Conservation (phyloP, 2,329 filamentous ascomycete species). For the Polychaeton citri region DNA sequence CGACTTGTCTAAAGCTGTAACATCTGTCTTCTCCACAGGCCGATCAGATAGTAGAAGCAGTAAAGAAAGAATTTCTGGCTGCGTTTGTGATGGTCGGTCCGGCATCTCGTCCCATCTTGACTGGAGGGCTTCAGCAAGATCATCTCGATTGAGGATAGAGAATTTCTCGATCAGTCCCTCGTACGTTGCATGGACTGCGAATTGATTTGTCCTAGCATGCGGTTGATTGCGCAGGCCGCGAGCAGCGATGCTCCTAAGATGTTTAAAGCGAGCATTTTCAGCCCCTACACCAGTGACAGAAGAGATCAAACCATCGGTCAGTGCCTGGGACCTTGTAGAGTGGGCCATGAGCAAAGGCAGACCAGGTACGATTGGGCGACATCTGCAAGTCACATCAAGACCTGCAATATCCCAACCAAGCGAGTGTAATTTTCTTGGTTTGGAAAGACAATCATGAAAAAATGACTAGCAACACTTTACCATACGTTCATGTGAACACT, state of each 20-base stretch:
- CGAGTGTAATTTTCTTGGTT: too few relatives aligned
- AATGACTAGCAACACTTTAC: too few relatives aligned
- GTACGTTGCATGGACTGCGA: constrained; percentile 29
- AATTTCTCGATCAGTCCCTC: constrained; percentile 69
- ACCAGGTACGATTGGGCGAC: too few relatives aligned
- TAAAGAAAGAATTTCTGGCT: constrained; percentile 66
- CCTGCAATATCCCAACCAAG: too few relatives aligned
- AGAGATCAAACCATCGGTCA: constrained; percentile 60
- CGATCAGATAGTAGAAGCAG: constrained; percentile 70
- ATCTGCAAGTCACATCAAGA: too few relatives aligned
- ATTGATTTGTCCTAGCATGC: constrained; percentile 34
- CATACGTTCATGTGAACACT: too few relatives aligned
- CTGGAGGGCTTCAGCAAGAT: constrained; percentile 57
- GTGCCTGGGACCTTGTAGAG: constrained; percentile 47
- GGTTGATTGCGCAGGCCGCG: constrained; percentile 27
- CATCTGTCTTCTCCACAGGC: constrained; percentile 55
- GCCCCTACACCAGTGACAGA: constrained; percentile 41
- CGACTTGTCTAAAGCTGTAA: constrained; percentile 47
- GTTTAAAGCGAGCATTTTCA: constrained; percentile 18
- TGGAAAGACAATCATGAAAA: too few relatives aligned
- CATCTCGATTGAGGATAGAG: constrained; percentile 63
- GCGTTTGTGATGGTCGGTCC: constrained; percentile 45
- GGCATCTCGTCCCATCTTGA: constrained; percentile 47
- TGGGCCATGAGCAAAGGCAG: constrained; percentile 67
- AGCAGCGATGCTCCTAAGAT: constrained; percentile 25